Evolutionary conservation across 2,329 filamentous ascomycete species (phyloP).

Genomic region (Penicillium polonicum): DNA sequence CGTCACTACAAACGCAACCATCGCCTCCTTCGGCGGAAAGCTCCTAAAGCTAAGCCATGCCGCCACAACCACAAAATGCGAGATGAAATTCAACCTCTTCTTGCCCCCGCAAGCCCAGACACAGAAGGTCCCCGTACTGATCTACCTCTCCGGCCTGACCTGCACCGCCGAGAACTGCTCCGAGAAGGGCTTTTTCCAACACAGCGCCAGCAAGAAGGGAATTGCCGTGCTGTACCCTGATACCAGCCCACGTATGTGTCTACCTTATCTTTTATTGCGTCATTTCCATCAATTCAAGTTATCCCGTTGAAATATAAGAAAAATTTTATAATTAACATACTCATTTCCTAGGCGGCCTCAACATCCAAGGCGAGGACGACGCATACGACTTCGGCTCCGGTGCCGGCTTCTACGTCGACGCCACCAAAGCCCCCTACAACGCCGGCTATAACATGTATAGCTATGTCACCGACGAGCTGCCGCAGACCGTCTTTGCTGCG

Average conservation of each 20-base stretch:
- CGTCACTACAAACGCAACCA: slow-evolving; percentile 85
- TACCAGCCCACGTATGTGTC: slow-evolving; percentile 76
- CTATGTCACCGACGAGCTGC: slow-evolving; percentile 89
- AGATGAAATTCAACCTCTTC: slow-evolving; percentile 92
- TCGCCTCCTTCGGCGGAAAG: slow-evolving; percentile 88
- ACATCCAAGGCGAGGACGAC: slow-evolving; percentile 81
- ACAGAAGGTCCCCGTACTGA: slow-evolving; percentile 74
- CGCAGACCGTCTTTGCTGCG: slow-evolving; percentile 66
- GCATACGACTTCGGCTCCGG: slow-evolving; percentile 87
- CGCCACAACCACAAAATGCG: slow-evolving; percentile 73
- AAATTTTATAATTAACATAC: not conserved
- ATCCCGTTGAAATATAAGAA: not conserved
- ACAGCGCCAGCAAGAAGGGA: slow-evolving; percentile 71
- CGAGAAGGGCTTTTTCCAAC: slow-evolving; percentile 86
- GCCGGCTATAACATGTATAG: slow-evolving; percentile 90
- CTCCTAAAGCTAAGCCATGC: slow-evolving; percentile 90
- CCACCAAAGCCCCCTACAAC: slow-evolving; percentile 70
- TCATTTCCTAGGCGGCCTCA: slow-evolving; percentile 60
- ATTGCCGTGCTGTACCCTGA: slow-evolving; percentile 95
- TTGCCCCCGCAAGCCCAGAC: slow-evolving; percentile 70
- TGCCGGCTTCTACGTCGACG: slow-evolving; percentile 93
- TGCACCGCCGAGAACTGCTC: slow-evolving; percentile 83
- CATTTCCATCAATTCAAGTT: not conserved
- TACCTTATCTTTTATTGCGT: not conserved
- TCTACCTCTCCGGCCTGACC: slow-evolving; percentile 92